A percentile compares a stretch with the other conserved stretches of the same genome.
These are phyloP conservation scores for Vigna reflexopilosa DNA, from an alignment of 306 rosid species.

Conservation along the genomic window DNA sequence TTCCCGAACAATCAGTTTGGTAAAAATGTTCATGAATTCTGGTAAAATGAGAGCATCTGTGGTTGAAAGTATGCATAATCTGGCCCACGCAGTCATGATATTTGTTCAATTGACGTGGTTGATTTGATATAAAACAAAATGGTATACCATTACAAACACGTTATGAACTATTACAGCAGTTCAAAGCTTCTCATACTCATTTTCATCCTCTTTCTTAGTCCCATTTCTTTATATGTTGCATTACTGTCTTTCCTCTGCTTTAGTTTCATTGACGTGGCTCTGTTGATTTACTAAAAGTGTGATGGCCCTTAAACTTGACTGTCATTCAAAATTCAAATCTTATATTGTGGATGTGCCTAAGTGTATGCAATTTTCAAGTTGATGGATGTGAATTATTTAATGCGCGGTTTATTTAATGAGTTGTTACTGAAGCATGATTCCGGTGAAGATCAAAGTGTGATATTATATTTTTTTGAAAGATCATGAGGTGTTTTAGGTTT, in stretches of 20 bases:
- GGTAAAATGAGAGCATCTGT: not conserved
- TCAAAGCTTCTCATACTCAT: not conserved
- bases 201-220: not conserved
- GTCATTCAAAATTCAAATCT: not conserved
- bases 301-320: not conserved
- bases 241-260: not conserved
- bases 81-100: not conserved
- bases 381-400: conserved; percentile 4
- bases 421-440: not conserved
- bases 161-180: not conserved
- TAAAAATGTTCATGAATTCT: not conserved
- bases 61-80: conserved; percentile 14
- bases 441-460: not conserved
- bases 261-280: not conserved
- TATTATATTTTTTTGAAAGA: not conserved
- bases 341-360: not conserved
- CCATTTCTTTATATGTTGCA: not conserved
- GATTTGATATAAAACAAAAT: not conserved
- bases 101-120: not conserved
- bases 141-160: too few species aligned
- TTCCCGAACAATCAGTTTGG: not conserved
- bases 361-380: not conserved
- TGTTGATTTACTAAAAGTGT: not conserved
- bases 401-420: not conserved
- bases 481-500: conserved; percentile 1